Percentiles rank a stretch among this genome's conserved stretches.
Evolutionary conservation across 345 rosid species (phyloP).

Genomic region (Rhizophora mangle): DNA sequence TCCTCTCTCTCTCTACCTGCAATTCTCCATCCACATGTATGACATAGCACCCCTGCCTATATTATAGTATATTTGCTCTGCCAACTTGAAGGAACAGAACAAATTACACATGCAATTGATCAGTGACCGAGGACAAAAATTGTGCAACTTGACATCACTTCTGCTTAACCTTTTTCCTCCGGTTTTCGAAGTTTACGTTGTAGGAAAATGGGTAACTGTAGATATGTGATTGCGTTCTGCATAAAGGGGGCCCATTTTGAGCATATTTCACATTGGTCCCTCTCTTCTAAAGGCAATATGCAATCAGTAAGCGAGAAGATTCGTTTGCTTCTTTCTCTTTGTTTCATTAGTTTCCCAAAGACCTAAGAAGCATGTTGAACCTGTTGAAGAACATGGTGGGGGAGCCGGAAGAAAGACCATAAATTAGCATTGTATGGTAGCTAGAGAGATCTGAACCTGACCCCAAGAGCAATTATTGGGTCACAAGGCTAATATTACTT

Average conservation of each 20-base stretch:
- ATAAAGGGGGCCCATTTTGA: not conserved
- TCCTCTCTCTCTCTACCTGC: not conserved
- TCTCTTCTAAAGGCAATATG: conserved; percentile 2
- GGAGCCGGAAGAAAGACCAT: no score
- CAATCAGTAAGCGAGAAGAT: conserved; percentile 19
- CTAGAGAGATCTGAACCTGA: no score
- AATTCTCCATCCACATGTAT: not conserved
- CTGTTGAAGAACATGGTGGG: no score
- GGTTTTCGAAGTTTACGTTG: not conserved
- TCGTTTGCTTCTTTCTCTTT: conserved; percentile 5
- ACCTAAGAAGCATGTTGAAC: not conserved
- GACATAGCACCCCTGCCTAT: no score
- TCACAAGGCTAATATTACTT: no score
- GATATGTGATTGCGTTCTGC: not conserved
- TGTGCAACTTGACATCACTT: not conserved
- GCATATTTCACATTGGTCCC: conserved; percentile 9
- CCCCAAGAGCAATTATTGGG: no score
- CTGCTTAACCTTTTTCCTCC: not conserved
- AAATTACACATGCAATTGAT: conserved; percentile 1
- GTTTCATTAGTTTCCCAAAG: not conserved
- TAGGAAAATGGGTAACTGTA: conserved; percentile 1
- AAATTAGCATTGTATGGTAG: no score
- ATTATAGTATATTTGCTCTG: not conserved
- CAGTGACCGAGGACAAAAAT: not conserved
- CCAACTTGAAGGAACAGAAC: conserved; percentile 7